Evolutionary conservation across 345 rosid genomes (phyloP), one percentile per base, ranked within the genome.

Genomic region (Eucalyptus cloeziana): DNA sequence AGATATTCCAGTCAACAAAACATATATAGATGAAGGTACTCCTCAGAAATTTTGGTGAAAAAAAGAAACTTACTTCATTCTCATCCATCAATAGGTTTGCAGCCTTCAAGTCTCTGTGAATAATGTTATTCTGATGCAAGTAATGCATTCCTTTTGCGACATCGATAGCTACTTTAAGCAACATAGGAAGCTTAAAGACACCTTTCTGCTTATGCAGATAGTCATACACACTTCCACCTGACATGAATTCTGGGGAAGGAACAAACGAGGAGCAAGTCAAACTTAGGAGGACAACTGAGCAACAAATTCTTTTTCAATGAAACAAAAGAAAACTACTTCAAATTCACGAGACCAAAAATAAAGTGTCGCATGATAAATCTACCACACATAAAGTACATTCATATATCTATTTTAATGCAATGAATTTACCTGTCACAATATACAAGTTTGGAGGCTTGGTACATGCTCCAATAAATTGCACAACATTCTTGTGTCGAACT

Each of bases 401-500:
- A 51, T 44, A 54, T 56, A 13, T 21, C 85, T 76, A 49, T 19
- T 54, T 21, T 33, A 79, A 86, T 13, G n/a, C 49, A 86, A 30
- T 58, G 47, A 31, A 86, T 50, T 37, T 87, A 90, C 91, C 91
- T 79, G 91, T 90, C 79, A 90, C 89, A 89, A 90, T 90, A 60
- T 89, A 90, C 64, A 90, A 64, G 89, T 85, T 88, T 19, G 91
- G 87, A 54, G 88, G 87, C 88, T 88, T 90, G 40, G 91, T 90
- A 80, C 91, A 86, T 87, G 91, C 91, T 51, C 91, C 91, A 30
- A 90, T 90, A 81, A 90, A 90, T 52, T 90, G 91, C 25, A 90
- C 91, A 30, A 90, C 91, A 81, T 90, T 90, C 80, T 87, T 88
- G 91, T 90, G 91, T 30, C 91, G 91, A 62, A 90, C 90, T 90